These are phyloP conservation scores for Kodamaea nitidulidarum DNA, from an alignment of 805 yeast genomes.

Conservation along the genomic window DNA sequence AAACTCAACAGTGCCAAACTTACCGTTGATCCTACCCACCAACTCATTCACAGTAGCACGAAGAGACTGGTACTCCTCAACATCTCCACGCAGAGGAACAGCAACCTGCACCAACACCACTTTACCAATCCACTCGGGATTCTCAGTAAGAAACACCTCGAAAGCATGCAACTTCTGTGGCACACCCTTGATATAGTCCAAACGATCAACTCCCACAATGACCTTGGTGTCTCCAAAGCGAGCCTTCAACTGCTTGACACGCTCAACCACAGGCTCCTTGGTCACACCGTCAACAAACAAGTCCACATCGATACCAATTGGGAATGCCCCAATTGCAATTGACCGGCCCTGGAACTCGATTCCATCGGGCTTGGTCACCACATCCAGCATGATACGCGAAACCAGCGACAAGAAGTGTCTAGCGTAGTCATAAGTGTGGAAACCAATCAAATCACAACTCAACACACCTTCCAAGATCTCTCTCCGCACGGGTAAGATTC, in stretches of 20 bases:
- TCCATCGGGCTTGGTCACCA: conserved; percentile 87
- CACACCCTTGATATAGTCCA: conserved; percentile 96
- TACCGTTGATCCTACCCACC: conserved; percentile 94
- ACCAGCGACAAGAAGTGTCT: conserved; percentile 92
- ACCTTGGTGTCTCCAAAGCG: conserved; percentile 76
- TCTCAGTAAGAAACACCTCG: conserved; percentile 85
- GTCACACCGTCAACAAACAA: conserved; percentile 79
- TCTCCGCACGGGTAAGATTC: conserved; percentile 91
- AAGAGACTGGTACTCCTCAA: conserved; percentile 92
- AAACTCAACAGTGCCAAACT: conserved; percentile 94
- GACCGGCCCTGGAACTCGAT: conserved; percentile 71
- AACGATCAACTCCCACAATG: conserved; percentile 93
- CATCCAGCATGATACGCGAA: conserved; percentile 66
- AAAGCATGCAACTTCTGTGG: conserved; percentile 97
- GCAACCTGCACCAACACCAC: conserved; percentile 95
- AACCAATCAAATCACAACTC: conserved; percentile 92
- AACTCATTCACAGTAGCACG: conserved; percentile 93
- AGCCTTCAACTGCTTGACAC: conserved; percentile 58
- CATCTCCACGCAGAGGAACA: conserved; percentile 96
- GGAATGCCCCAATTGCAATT: conserved; percentile 92
- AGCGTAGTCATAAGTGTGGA: conserved; percentile 98
- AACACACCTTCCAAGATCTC: conserved; percentile 89
- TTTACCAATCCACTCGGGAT: conserved; percentile 98
- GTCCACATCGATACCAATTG: conserved; percentile 97
- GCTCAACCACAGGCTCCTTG: conserved; percentile 53